phyloP scores from a whole-genome alignment of 2,329 filamentous ascomycete genomes.

The Aulographum hederae region DNA sequence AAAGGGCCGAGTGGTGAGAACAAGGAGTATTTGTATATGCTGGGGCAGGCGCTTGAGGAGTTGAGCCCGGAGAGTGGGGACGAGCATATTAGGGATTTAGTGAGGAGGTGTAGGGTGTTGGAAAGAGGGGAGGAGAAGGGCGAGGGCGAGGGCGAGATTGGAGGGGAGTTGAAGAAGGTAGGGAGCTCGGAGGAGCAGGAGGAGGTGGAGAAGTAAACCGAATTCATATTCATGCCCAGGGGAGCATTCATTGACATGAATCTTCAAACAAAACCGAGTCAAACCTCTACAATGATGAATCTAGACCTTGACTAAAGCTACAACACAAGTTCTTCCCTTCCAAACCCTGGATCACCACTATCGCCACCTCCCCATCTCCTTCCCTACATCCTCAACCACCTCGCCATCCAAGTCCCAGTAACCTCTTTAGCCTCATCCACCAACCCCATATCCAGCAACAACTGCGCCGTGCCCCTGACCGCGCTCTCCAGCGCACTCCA shows the following conservation, averaged over 20 bases:
- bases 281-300: no score
- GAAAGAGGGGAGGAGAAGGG: conserved; percentile 20
- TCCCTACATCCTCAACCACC: conserved; percentile 37
- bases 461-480: conserved; percentile 44
- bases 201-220: conserved; percentile 34
- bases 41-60: conserved; percentile 57
- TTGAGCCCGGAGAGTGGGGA: conserved; percentile 65
- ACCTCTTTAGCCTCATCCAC: conserved; percentile 52
- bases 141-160: conserved; percentile 3
- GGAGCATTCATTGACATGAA: no score
- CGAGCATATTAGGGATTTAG: conserved; percentile 69
- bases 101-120: conserved; percentile 48
- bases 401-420: conserved; percentile 48
- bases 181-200: conserved; percentile 40
- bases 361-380: no score
- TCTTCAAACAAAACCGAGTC: no score
- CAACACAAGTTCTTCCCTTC: no score
- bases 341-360: no score
- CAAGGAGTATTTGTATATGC: conserved; percentile 66
- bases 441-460: conserved; percentile 44
- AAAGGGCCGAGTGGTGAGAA: conserved; percentile 77
- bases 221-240: no score
- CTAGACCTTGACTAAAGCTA: no score
- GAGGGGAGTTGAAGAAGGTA: conserved; percentile 19
- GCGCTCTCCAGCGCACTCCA: conserved; percentile 48